phyloP scores from a whole-genome alignment of 345 rosid species.

The Hypericum androsaemum region DNA sequence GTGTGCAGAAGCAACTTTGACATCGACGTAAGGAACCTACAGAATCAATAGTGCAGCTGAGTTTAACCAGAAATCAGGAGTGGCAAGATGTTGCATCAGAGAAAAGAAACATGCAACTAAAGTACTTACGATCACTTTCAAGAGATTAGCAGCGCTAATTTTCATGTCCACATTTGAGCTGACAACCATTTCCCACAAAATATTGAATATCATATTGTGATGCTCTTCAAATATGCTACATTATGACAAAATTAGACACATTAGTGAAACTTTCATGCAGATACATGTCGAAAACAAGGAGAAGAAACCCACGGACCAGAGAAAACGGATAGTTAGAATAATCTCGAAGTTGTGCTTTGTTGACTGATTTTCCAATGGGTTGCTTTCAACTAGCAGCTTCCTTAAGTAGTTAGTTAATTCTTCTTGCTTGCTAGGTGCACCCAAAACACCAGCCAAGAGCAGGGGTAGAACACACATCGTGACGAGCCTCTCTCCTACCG shows the following conservation, averaged over 20 bases:
- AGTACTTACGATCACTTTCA: constrained; percentile 71
- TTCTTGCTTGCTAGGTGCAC: constrained; percentile 64
- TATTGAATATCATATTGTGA: constrained; percentile 67
- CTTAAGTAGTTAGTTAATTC: constrained; percentile 62
- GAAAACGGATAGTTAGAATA: constrained; percentile 80
- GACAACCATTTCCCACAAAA: constrained; percentile 95
- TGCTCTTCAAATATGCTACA: constrained; percentile 79
- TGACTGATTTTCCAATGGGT: constrained; percentile 45
- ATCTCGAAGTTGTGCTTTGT: constrained; percentile 42
- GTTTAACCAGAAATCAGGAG: background rate
- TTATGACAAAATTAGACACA: constrained; percentile 11
- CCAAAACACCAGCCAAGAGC: constrained; percentile 88
- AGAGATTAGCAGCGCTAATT: constrained; percentile 61
- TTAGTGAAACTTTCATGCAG: constrained; percentile 16
- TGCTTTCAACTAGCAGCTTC: constrained; percentile 55
- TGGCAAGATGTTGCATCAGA: constrained; percentile 12
- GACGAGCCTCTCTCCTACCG: constrained; percentile 66
- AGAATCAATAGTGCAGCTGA: constrained; percentile 11
- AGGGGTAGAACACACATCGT: constrained; percentile 74
- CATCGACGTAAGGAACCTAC: constrained; percentile 74
- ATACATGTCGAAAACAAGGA: constrained; percentile 4
- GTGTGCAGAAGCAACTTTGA: constrained; percentile 72
- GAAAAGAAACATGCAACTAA: constrained; percentile 1
- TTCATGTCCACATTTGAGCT: constrained; percentile 72
- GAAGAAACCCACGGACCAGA: constrained; percentile 48